A percentile compares a stretch with the other conserved stretches of the same genome.
These are phyloP conservation scores for Cadophora luteo-olivacea DNA, from an alignment of 2,329 filamentous ascomycete genomes.

Conservation along the genomic window DNA sequence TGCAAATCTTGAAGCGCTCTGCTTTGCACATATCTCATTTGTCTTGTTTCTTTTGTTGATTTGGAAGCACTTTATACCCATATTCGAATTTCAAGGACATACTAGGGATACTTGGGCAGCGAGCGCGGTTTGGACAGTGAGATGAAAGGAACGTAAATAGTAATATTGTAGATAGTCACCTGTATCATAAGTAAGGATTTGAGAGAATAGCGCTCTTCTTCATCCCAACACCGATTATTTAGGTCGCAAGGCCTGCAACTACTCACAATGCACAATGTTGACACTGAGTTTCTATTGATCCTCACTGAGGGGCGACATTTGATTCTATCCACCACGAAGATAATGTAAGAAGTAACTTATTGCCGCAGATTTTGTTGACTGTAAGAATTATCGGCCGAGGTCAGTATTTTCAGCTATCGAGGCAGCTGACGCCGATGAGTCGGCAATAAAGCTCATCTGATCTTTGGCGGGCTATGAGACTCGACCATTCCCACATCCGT, in stretches of 20 bases:
- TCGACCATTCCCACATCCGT: conserved; percentile 10
- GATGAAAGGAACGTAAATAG: conserved; percentile 18
- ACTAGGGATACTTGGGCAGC: conserved; percentile 2
- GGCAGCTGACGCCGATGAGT: conserved; percentile 8
- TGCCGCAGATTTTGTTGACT: neutral
- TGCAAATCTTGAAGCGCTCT: conserved; percentile 1
- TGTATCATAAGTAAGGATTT: neutral
- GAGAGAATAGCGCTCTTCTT: neutral
- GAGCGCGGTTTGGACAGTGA: neutral
- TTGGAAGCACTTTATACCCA: conserved; percentile 26
- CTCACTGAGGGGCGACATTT: neutral
- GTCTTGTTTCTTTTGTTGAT: conserved; percentile 13
- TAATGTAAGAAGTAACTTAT: neutral
- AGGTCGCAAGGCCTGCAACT: neutral
- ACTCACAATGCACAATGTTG: neutral
- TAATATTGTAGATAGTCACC: conserved; percentile 15
- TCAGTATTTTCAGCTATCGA: neutral
- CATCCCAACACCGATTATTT: neutral
- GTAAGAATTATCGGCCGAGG: neutral
- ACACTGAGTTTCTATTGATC: neutral
- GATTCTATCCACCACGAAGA: neutral
- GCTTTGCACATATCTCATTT: conserved; percentile 21
- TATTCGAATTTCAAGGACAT: conserved; percentile 9
- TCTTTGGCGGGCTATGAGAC: conserved; percentile 3
- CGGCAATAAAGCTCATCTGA: conserved; percentile 17